Base-by-base conservation (phyloP, 1,284 basidiomycete species). In the Ustilago shanxiensis region DNA sequence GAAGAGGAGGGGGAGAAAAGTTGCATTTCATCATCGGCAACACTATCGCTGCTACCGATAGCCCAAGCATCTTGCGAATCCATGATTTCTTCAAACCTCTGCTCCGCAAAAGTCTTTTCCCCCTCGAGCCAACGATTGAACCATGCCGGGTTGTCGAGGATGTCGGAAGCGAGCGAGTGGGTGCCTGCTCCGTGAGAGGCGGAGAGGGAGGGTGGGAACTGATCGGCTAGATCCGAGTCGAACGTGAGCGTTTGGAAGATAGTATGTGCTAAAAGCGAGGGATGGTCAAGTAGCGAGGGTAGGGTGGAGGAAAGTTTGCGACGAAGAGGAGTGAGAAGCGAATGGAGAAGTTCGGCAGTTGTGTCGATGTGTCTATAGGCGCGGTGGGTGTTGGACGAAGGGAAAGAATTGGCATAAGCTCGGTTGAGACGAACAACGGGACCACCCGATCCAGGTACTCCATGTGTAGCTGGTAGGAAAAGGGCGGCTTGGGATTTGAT, bases 231-330 rank as follows among this genome's bases (percentile, higher is more conserved):
- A 8, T 91, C 89, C 31, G 92, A 90, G 86, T 99, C 97, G 77
- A 98, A 99, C 0, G 91, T 87, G 9, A 98, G 88, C 0, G 94
- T 90, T 86, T 98, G 94, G 84, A 96, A 96, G 52, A 99, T 92
- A 0, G 95, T 98, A 84, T 99, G 96, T 0, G 96, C 96, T 4
- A 99, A 89, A 28, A 98, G 87, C 0, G 95, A 90, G 0, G 95
- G 93, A 75, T 93, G 91, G 5, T 90, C 87, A 2, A 97, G 88
- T 6, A 99, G 87, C 13, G 90, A 86, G 0, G 94, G 93, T 41
- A 96, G 89, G 0, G 82, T 82, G 7, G 80, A 72, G 7, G 66
- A 63, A 2, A 85, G 50, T 63, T 86, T 86, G 26, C 58, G 60
- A 3, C 80, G 72, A 22, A 84, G 57, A 0, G 82, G 79, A 1